Evolutionary conservation across 2,329 filamentous ascomycete species (phyloP).

Genomic region (Shiraia bambusicola): DNA sequence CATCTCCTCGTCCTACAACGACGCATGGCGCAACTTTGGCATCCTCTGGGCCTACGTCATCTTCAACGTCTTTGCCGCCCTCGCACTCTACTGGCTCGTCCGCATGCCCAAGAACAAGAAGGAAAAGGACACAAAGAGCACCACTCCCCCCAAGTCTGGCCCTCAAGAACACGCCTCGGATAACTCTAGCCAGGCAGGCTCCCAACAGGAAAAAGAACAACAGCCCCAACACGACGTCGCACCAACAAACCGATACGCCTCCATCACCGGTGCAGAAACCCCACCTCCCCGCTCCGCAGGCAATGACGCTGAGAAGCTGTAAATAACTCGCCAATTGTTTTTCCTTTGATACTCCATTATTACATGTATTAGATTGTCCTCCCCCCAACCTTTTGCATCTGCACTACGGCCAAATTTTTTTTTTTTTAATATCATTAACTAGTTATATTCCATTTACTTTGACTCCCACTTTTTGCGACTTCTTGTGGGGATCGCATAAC

Average conservation of each 20-base stretch:
- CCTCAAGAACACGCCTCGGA: slow-evolving; percentile 7
- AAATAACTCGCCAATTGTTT: slow-evolving; percentile 1
- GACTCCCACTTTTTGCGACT: no score
- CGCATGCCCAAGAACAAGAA: slow-evolving; percentile 56
- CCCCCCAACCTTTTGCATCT: no score
- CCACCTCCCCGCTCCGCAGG: slow-evolving; percentile 4
- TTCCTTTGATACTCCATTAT: not conserved
- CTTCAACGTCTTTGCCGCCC: slow-evolving; percentile 54
- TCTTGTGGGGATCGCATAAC: no score
- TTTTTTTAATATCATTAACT: no score
- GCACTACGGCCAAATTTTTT: no score
- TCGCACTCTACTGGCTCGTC: slow-evolving; percentile 56
- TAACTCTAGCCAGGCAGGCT: slow-evolving; percentile 10
- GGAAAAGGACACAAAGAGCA: slow-evolving; percentile 29
- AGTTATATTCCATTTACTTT: no score
- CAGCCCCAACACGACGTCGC: slow-evolving; percentile 2
- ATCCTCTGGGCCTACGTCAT: slow-evolving; percentile 56
- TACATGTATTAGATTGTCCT: not conserved
- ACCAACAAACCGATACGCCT: slow-evolving; percentile 5
- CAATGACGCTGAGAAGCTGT: slow-evolving; percentile 19
- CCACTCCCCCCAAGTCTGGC: slow-evolving; percentile 4
- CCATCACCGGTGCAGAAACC: slow-evolving; percentile 13
- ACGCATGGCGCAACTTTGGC: slow-evolving; percentile 58
- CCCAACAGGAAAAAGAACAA: slow-evolving; percentile 15
- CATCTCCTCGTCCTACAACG: slow-evolving; percentile 47